Evolutionary conservation across 2,329 filamentous ascomycete species (phyloP).

Genomic region (Fusarium cyanostomum): DNA sequence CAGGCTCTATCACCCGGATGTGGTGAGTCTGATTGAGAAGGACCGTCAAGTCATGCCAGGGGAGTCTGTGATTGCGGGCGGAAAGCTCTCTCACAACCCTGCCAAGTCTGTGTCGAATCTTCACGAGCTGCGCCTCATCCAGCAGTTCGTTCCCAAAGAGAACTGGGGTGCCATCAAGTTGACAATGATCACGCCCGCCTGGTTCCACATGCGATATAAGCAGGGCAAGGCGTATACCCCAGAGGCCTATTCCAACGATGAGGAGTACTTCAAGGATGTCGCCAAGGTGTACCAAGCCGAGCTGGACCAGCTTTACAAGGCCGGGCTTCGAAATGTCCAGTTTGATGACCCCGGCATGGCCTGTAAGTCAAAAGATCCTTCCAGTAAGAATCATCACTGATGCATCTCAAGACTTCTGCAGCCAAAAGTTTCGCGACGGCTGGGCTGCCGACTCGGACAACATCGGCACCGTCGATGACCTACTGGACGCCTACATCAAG

Average conservation of each 20-base stretch:
- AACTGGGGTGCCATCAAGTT: slow-evolving; percentile 63
- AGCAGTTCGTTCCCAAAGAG: slow-evolving; percentile 56
- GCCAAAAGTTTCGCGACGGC: slow-evolving; percentile 74
- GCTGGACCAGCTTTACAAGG: slow-evolving; percentile 67
- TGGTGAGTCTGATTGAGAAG: slow-evolving; percentile 62
- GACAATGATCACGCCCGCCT: slow-evolving; percentile 64
- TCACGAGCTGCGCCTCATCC: slow-evolving; percentile 59
- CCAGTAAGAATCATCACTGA: neutral
- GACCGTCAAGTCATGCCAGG: slow-evolving; percentile 65
- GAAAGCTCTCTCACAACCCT: slow-evolving; percentile 57
- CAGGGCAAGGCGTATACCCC: slow-evolving; percentile 42
- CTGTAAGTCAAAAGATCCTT: slow-evolving; percentile 56
- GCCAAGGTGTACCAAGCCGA: slow-evolving; percentile 73
- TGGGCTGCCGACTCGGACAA: slow-evolving; percentile 76
- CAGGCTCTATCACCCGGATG: slow-evolving; percentile 64
- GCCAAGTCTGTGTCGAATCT: slow-evolving; percentile 57
- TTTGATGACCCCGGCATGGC: slow-evolving; percentile 74
- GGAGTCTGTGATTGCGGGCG: slow-evolving; percentile 62
- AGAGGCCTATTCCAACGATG: slow-evolving; percentile 41
- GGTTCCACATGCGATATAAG: slow-evolving; percentile 44
- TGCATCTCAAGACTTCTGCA: slow-evolving; percentile 71
- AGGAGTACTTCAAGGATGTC: slow-evolving; percentile 71
- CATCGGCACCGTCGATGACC: slow-evolving; percentile 71
- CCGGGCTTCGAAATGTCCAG: slow-evolving; percentile 72
- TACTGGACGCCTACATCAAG: slow-evolving; percentile 78